phyloP scores from a whole-genome alignment of 2,329 filamentous ascomycete genomes.

The Fusarium abutilonis region DNA sequence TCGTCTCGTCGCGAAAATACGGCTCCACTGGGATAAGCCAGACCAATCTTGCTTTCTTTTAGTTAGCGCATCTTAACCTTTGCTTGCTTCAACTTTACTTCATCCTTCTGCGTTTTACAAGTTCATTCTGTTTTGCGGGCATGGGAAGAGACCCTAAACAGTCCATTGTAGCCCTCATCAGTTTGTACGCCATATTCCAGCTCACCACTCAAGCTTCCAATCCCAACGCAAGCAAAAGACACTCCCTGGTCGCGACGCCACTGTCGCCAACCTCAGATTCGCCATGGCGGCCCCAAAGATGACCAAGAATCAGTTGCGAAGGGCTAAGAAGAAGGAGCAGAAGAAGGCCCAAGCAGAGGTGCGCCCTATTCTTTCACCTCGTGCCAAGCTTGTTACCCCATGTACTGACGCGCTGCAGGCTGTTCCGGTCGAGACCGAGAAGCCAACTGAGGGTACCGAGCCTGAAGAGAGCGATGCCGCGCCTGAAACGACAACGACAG shows the following conservation, averaged over 20 bases:
- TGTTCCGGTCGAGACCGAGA: slow-evolving; percentile 29
- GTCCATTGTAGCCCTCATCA: slow-evolving; percentile 48
- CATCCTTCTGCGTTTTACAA: neutral
- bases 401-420: slow-evolving; percentile 38
- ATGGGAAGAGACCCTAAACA: slow-evolving; percentile 55
- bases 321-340: slow-evolving; percentile 93
- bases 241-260: slow-evolving; percentile 43
- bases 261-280: slow-evolving; percentile 42
- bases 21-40: slow-evolving; percentile 30
- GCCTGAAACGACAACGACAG: slow-evolving; percentile 47
- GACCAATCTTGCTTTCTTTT: slow-evolving; percentile 27
- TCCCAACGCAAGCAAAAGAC: slow-evolving; percentile 43
- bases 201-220: slow-evolving; percentile 50
- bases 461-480: slow-evolving; percentile 48
- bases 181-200: slow-evolving; percentile 52
- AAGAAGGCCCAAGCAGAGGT: slow-evolving; percentile 74
- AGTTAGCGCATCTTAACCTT: slow-evolving; percentile 27
- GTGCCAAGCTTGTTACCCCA: neutral
- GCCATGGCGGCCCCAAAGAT: slow-evolving; percentile 75
- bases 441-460: slow-evolving; percentile 35
- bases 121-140: slow-evolving; percentile 25
- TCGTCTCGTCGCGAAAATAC: slow-evolving; percentile 24
- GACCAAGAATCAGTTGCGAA: slow-evolving; percentile 93
- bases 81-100: slow-evolving; percentile 11
- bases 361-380: neutral